These are phyloP conservation scores for Mycena vulgaris DNA, from an alignment of 768 basidiomycete genomes.

Conservation along the genomic window DNA sequence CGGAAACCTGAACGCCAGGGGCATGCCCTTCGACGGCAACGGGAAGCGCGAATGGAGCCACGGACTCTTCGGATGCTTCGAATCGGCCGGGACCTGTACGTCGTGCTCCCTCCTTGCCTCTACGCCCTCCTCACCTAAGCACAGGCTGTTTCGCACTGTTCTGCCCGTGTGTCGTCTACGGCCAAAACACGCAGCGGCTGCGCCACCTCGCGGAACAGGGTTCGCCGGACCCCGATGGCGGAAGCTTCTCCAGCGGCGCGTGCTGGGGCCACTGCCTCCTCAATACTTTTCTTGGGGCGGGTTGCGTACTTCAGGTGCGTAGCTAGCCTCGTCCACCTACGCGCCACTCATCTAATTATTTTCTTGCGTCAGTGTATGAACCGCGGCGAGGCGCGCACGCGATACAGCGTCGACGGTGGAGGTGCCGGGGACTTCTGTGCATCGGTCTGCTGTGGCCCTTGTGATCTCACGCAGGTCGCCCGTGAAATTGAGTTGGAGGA, in stretches of 20 bases:
- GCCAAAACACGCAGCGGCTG: conserved; percentile 53
- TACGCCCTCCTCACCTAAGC: background rate
- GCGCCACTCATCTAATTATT: background rate
- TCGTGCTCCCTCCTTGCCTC: background rate
- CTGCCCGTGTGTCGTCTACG: conserved; percentile 57
- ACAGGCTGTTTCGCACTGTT: conserved; percentile 50
- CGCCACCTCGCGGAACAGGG: conserved; percentile 50
- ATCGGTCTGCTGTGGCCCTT: conserved; percentile 61
- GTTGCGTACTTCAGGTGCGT: conserved; percentile 33
- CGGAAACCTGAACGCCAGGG: conserved; percentile 48
- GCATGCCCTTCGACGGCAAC: conserved; percentile 43
- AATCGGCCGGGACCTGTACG: conserved; percentile 46
- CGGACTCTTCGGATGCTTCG: conserved; percentile 46
- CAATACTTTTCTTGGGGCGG: conserved; percentile 14
- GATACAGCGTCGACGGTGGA: conserved; percentile 64
- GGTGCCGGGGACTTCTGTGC: conserved; percentile 57
- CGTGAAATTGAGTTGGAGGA: conserved; percentile 66
- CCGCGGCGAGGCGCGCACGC: conserved; percentile 56
- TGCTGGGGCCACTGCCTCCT: conserved; percentile 36
- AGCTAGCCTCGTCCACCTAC: background rate
- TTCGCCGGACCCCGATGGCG: conserved; percentile 54
- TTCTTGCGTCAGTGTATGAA: conserved; percentile 43
- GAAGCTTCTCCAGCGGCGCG: conserved; percentile 42
- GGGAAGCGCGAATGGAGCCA: conserved; percentile 52
- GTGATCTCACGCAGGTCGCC: conserved; percentile 64